Evolutionary conservation across 768 basidiomycete species (phyloP).

Genomic region (Boletus edulis): DNA sequence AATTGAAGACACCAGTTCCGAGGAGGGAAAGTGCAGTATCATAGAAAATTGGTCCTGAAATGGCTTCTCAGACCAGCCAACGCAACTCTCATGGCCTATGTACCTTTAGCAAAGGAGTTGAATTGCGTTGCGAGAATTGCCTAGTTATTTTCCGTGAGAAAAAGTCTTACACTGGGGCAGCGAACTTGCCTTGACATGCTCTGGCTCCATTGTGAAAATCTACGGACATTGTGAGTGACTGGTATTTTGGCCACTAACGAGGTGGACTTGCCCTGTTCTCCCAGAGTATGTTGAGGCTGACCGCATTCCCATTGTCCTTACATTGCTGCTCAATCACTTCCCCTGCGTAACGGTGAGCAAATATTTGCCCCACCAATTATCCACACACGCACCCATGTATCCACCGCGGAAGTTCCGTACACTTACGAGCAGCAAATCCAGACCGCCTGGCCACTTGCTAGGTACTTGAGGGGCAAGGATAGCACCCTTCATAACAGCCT

Average conservation of each 20-base stretch:
- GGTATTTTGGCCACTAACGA: neutral
- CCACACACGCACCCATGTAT: constrained; percentile 28
- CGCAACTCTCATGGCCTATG: constrained; percentile 1
- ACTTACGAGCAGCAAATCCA: constrained; percentile 30
- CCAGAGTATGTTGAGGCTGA: constrained; percentile 36
- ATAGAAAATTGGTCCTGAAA: constrained; percentile 11
- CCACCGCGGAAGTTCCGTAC: constrained; percentile 24
- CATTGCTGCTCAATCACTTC: constrained; percentile 24
- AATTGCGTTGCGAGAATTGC: constrained; percentile 47
- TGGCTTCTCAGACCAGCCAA: constrained; percentile 21
- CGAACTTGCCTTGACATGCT: constrained; percentile 39
- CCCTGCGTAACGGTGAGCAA: constrained; percentile 19
- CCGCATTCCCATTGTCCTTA: constrained; percentile 29
- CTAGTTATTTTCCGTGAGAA: constrained; percentile 20
- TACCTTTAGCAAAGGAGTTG: constrained; percentile 40
- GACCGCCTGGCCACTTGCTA: constrained; percentile 36
- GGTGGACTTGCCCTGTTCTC: constrained; percentile 34
- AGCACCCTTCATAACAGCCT: constrained; percentile 25
- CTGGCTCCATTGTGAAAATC: constrained; percentile 49
- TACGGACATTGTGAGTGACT: constrained; percentile 12
- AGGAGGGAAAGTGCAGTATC: constrained; percentile 34
- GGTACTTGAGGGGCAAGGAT: constrained; percentile 32
- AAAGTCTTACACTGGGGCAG: neutral
- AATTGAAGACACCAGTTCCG: constrained; percentile 60
- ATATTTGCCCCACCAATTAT: neutral